phyloP scores from a whole-genome alignment of 2,329 filamentous ascomycete species.

The Colletotrichum euphorbiae region DNA sequence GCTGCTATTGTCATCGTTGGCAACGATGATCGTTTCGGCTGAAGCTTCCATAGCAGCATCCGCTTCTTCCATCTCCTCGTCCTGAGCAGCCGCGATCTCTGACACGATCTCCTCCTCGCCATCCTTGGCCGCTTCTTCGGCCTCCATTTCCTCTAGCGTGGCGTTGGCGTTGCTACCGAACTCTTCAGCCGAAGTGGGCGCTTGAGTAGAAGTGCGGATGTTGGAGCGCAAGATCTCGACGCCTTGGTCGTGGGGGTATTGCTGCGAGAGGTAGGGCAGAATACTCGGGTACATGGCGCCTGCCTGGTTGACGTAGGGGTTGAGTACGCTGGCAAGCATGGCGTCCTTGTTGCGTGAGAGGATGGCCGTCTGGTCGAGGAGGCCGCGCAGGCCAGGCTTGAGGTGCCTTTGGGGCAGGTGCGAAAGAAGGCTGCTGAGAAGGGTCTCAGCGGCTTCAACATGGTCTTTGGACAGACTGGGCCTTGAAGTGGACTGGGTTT shows the following conservation, averaged over 20 bases:
- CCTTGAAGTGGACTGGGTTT: constrained; percentile 51
- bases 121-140: constrained; percentile 58
- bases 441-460: constrained; percentile 64
- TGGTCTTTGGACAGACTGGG: constrained; percentile 59
- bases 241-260: constrained; percentile 70
- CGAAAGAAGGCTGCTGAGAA: constrained; percentile 73
- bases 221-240: constrained; percentile 78
- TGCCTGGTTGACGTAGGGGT: constrained; percentile 75
- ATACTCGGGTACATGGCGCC: constrained; percentile 78
- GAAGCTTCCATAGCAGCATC: background rate
- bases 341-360: constrained; percentile 75
- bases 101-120: constrained; percentile 49
- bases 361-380: constrained; percentile 85
- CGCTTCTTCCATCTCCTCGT: constrained; percentile 46
- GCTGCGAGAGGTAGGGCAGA: constrained; percentile 79
- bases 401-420: constrained; percentile 74
- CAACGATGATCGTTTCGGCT: constrained; percentile 20
- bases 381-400: constrained; percentile 76
- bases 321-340: constrained; percentile 85
- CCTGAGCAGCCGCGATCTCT: constrained; percentile 51
- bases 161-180: constrained; percentile 28
- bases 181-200: background rate
- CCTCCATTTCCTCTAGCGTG: constrained; percentile 50
- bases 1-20: constrained; percentile 14
- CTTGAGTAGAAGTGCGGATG: constrained; percentile 56